Conservation (phyloP, 257 asterid species). For the Ophiorrhiza pumila region DNA sequence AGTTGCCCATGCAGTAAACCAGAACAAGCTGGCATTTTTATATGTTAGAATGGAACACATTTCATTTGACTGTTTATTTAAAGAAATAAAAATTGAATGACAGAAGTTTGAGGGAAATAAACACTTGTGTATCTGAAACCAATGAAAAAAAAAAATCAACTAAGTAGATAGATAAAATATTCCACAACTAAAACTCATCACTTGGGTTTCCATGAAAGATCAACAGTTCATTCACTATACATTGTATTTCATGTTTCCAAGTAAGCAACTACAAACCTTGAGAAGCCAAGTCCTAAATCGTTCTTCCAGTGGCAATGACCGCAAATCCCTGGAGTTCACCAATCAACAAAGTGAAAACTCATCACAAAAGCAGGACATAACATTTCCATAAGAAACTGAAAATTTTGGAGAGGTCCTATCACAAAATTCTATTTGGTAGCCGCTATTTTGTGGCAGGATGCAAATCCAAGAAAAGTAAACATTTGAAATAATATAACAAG, state of each 20-base stretch:
- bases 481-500: not conserved
- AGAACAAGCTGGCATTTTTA: not conserved
- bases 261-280: conserved; percentile 45
- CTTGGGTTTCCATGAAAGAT: conserved; percentile 2
- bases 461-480: not conserved
- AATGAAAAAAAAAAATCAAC: not conserved
- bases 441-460: not conserved
- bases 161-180: not conserved
- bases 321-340: conserved; percentile 51
- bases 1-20: not conserved
- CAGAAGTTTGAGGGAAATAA: not conserved
- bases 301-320: conserved; percentile 64
- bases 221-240: not conserved
- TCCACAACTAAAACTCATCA: not conserved
- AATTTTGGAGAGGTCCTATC: not conserved
- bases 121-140: not conserved
- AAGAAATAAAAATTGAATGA: not conserved
- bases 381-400: conserved; percentile 1
- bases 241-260: not conserved
- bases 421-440: not conserved
- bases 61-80: not conserved
- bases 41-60: not conserved
- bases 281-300: conserved; percentile 57
- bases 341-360: conserved; percentile 12
- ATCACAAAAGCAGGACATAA: not conserved